Conservation (phyloP, 208 protist species). For the Trypanosoma grayi region DNA sequence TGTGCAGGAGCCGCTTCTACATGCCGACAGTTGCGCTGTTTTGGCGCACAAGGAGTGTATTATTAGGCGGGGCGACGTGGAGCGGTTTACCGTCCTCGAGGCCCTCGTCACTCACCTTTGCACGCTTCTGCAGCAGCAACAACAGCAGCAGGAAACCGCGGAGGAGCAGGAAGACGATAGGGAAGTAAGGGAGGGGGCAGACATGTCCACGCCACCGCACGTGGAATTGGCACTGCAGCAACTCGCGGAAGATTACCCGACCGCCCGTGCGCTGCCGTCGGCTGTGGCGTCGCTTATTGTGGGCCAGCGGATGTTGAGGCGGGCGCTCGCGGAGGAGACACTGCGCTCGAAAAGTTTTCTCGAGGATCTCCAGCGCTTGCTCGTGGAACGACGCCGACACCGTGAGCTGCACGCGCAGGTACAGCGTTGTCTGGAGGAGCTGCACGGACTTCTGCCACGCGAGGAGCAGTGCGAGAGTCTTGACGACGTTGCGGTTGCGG, state of each 20-base stretch:
- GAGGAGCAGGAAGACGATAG: background rate
- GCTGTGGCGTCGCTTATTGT: slow-evolving; percentile 8
- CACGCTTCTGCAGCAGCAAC: background rate
- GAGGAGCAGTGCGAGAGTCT: slow-evolving; percentile 11
- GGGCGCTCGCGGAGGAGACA: background rate
- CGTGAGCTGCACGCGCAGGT: slow-evolving; percentile 14
- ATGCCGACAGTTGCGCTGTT: background rate
- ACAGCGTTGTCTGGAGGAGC: slow-evolving; percentile 7
- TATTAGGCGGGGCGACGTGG: background rate
- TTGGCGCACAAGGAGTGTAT: slow-evolving; percentile 5
- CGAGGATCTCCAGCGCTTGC: slow-evolving; percentile 14
- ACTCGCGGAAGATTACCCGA: slow-evolving; percentile 13
- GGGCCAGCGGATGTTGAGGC: background rate
- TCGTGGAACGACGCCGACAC: slow-evolving; percentile 11
- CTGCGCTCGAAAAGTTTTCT: slow-evolving; percentile 20
- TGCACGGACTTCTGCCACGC: background rate
- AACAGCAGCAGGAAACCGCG: background rate
- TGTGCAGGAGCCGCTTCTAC: slow-evolving; percentile 17
- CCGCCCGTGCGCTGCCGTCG: background rate
- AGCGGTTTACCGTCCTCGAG: slow-evolving; percentile 8
- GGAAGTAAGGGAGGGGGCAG: background rate
- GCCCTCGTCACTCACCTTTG: slow-evolving; percentile 17
- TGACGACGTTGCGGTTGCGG: slow-evolving; percentile 13
- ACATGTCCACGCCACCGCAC: slow-evolving; percentile 9
- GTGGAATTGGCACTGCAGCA: slow-evolving; percentile 13